Percentiles rank a stretch among this genome's conserved stretches.
These are phyloP conservation scores for Cercospora sp. DNA, from an alignment of 2,329 filamentous ascomycete species.

Conservation along the genomic window DNA sequence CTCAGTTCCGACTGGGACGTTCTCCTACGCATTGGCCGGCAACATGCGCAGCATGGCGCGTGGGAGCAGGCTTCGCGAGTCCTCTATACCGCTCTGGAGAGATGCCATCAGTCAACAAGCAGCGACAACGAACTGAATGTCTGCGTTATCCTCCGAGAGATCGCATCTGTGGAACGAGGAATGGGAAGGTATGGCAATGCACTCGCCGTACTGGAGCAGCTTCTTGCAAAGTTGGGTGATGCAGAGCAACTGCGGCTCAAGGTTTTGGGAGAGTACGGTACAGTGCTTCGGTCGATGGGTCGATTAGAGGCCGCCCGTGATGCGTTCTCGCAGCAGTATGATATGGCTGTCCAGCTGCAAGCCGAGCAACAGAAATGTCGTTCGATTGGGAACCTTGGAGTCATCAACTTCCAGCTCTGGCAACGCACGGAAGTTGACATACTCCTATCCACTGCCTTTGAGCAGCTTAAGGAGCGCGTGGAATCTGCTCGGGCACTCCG, in stretches of 20 bases:
- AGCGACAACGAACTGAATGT: not conserved
- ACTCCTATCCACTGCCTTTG: not conserved
- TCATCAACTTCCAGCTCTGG: not conserved
- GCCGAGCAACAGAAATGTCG: not conserved
- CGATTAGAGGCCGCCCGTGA: not conserved
- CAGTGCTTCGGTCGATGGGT: not conserved
- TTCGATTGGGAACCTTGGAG: not conserved
- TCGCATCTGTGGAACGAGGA: not conserved
- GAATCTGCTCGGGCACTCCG: not conserved
- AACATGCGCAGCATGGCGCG: not conserved
- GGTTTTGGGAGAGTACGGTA: not conserved
- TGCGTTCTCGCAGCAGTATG: not conserved
- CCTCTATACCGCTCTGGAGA: not conserved
- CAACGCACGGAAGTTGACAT: not conserved
- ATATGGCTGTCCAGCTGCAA: not conserved
- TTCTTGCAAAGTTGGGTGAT: not conserved
- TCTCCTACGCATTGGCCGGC: not conserved
- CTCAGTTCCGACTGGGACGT: not conserved
- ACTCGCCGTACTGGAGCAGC: not conserved
- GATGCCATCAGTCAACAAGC: not conserved
- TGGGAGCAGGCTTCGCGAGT: not conserved
- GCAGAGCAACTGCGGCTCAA: not conserved
- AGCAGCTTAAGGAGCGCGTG: not conserved
- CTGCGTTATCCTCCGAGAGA: not conserved
- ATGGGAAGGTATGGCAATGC: not conserved